A percentile compares a stretch with the other conserved stretches of the same genome.
phyloP scores from a whole-genome alignment of 1,139 yeast species.

The Saccharomycopsis phalli region DNA sequence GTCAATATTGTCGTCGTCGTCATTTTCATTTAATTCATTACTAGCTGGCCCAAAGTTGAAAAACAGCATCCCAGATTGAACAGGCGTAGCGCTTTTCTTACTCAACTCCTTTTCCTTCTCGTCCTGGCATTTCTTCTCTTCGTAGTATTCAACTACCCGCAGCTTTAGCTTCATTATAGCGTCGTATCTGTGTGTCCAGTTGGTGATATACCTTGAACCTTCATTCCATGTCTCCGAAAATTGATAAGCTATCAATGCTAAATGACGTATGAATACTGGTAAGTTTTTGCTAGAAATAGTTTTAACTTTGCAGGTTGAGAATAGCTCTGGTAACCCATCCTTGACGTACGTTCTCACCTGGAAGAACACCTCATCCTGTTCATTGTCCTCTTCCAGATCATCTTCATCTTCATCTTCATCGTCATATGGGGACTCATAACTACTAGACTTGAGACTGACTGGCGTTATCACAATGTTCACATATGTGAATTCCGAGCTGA shows the following conservation, averaged over 20 bases:
- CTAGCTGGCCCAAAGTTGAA: neutral
- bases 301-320: constrained; percentile 70
- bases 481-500: constrained; percentile 75
- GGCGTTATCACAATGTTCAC: constrained; percentile 74
- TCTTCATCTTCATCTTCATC: constrained; percentile 6
- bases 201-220: constrained; percentile 1
- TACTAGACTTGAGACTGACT: constrained; percentile 28
- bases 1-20: constrained; percentile 2
- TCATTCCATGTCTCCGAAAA: constrained; percentile 61
- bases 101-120: neutral
- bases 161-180: constrained; percentile 10
- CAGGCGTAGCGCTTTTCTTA: neutral
- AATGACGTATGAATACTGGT: constrained; percentile 55
- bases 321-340: constrained; percentile 66
- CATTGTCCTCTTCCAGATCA: constrained; percentile 15
- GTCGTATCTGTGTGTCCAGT: constrained; percentile 17
- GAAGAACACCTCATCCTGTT: constrained; percentile 30
- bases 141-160: constrained; percentile 4
- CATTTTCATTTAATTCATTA: neutral
- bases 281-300: constrained; percentile 52
- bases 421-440: constrained; percentile 9
- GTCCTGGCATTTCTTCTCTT: constrained; percentile 1
- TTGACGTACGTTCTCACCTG: constrained; percentile 57
- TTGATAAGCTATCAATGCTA: constrained; percentile 58
- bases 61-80: neutral